phyloP scores from a whole-genome alignment of 257 asterid species.

The Salvia rosmarinus region DNA sequence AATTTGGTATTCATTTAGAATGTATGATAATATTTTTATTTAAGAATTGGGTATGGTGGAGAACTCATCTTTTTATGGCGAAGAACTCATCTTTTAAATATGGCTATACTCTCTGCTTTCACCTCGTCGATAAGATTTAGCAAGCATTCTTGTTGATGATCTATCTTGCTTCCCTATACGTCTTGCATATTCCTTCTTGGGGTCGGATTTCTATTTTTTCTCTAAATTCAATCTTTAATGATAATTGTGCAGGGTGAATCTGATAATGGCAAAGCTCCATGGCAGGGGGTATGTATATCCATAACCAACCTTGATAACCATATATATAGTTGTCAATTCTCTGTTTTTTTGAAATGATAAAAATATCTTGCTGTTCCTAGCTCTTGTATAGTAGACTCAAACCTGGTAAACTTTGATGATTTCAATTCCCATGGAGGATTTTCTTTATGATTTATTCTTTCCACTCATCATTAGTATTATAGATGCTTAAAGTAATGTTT shows the following conservation, averaged over 20 bases:
- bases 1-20: too few relatives aligned
- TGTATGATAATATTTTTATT: too few relatives aligned
- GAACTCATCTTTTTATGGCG: slow-evolving; percentile 1
- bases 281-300: slow-evolving; percentile 87
- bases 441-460: background rate
- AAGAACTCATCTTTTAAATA: background rate
- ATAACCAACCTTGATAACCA: slow-evolving; percentile 15
- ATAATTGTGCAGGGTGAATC: slow-evolving; percentile 70
- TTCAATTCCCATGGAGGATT: too few relatives aligned
- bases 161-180: background rate
- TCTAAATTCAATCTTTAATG: slow-evolving; percentile 30
- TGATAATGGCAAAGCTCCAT: slow-evolving; percentile 81
- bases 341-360: too few relatives aligned
- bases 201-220: slow-evolving; percentile 4
- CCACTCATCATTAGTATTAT: background rate
- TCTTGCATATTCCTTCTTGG: background rate
- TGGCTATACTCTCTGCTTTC: background rate
- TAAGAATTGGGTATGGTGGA: background rate
- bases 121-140: background rate
- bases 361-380: too few relatives aligned
- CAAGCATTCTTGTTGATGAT: background rate
- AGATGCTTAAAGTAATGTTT: background rate
- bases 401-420: too few relatives aligned
- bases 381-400: too few relatives aligned
- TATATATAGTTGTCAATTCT: background rate